Conservation (phyloP, 2,329 filamentous ascomycete genomes). For the Calonectria montana region DNA sequence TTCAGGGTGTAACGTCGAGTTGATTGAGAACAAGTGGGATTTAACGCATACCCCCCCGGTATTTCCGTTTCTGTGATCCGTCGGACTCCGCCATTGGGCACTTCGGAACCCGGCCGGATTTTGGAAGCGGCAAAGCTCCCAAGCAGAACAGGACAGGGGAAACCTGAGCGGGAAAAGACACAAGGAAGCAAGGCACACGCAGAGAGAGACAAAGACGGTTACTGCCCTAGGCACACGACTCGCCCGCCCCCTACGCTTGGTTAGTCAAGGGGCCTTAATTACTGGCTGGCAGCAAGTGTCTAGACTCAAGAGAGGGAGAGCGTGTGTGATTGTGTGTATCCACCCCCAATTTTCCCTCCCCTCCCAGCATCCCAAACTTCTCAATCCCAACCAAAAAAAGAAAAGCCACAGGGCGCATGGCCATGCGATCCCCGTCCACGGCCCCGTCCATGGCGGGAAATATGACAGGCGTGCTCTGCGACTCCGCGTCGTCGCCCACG, state of each 20-base stretch:
- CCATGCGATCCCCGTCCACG: slow-evolving; percentile 14
- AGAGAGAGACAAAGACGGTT: neutral
- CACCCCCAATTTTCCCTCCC: slow-evolving; percentile 12
- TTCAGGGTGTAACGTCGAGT: neutral
- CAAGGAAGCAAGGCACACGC: neutral
- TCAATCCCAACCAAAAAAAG: slow-evolving; percentile 15
- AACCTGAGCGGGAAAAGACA: neutral
- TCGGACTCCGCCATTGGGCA: slow-evolving; percentile 40
- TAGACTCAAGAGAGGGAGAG: slow-evolving; percentile 1
- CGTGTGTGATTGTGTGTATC: slow-evolving; percentile 13
- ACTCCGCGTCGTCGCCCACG: slow-evolving; percentile 58
- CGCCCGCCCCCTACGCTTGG: neutral
- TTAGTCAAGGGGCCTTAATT: neutral
- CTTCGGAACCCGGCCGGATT: slow-evolving; percentile 33
- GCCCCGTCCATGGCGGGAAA: slow-evolving; percentile 27
- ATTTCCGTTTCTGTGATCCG: slow-evolving; percentile 37
- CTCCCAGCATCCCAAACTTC: slow-evolving; percentile 5
- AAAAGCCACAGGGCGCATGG: slow-evolving; percentile 4
- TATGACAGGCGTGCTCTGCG: slow-evolving; percentile 40
- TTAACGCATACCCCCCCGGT: slow-evolving; percentile 16
- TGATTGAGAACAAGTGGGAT: slow-evolving; percentile 22
- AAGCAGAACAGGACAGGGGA: neutral
- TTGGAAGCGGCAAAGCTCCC: slow-evolving; percentile 20
- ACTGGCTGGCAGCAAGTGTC: neutral
- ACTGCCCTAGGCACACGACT: slow-evolving; percentile 5